Base-by-base conservation (phyloP, 495 filamentous ascomycete genomes). In the Entonaema liquescens region DNA sequence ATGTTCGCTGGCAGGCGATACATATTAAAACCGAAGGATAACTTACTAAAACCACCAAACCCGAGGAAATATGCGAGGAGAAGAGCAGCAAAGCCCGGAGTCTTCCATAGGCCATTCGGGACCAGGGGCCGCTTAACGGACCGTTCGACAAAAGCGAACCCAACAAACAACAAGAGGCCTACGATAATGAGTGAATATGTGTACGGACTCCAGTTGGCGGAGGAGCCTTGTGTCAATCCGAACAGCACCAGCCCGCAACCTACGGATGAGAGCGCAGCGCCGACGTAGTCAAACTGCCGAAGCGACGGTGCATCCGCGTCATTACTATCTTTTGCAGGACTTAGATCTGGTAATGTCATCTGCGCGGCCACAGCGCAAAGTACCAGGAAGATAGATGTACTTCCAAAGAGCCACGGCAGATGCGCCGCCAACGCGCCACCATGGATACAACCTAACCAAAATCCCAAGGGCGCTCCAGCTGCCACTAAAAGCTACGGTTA, bases 381-480 rank as follows among this genome's bases (percentile, higher is more conserved):
- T 78, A 83, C 89, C 83, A 92, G 82, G 81, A 88, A 23, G 73
- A 83, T 59, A 5, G 71, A 63, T 81, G 77, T 36, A 86, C 80
- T 19, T 85, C 85, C 21, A 87, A 66, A n/a, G 76, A 76, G 64
- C 73, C 73, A 78, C 0, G 80, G 74, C 42, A 89, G 85, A 0
- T 83, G 78, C 1, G 75, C 77, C 0, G 84, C 86, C 11, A 86
- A 6, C 5, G 86, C 74, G 28, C 77, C 81, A 5, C 63, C 73
- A n/a, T 76, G 73, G 42, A 76, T 40, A 21, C 73, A 76, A 1
- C 73, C 73, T 62, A 74, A 35, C 67, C 70, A 76, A 50, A 67
- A 76, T 0, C 89, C 88, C 11, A 77, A 79, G 0, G 89, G 89
- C 0, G 88, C 89, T 17, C 81, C 80, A 0, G 85, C 88, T 1